phyloP scores from a whole-genome alignment of 176 grass and related monocot genomes.

The Bonia amplexicaulis region DNA sequence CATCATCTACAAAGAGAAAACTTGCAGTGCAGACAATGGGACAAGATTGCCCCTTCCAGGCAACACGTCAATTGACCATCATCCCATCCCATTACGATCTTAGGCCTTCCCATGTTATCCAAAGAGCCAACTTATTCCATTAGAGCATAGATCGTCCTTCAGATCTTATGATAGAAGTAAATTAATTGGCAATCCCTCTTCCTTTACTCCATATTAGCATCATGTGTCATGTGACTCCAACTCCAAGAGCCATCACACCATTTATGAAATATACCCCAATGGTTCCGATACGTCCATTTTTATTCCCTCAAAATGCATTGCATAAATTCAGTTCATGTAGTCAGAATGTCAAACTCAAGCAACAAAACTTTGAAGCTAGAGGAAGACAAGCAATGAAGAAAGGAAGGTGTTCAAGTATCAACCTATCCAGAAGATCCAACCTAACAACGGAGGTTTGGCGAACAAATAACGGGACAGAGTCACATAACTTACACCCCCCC shows the following conservation, averaged over 20 bases:
- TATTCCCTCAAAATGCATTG: not conserved
- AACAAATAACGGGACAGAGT: slow-evolving; percentile 16
- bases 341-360: slow-evolving; percentile 6
- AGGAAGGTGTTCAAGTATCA: slow-evolving; percentile 3
- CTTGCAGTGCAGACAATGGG: not conserved
- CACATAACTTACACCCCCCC: not conserved
- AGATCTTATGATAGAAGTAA: not conserved
- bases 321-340: not conserved
- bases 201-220: not conserved
- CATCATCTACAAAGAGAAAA: not conserved
- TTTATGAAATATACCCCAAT: slow-evolving; percentile 10
- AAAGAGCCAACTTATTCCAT: not conserved
- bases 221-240: not conserved
- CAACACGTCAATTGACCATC: not conserved
- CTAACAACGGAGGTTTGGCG: slow-evolving; percentile 3
- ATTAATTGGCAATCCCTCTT: not conserved
- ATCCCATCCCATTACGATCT: not conserved
- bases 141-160: not conserved
- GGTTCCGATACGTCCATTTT: not conserved
- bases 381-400: slow-evolving; percentile 14
- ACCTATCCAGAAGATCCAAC: not conserved
- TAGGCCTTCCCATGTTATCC: not conserved
- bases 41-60: not conserved
- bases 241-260: not conserved
- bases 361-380: not conserved